These are phyloP conservation scores for Candida labiduridarum DNA, from an alignment of 1,139 yeast species.

Conservation along the genomic window DNA sequence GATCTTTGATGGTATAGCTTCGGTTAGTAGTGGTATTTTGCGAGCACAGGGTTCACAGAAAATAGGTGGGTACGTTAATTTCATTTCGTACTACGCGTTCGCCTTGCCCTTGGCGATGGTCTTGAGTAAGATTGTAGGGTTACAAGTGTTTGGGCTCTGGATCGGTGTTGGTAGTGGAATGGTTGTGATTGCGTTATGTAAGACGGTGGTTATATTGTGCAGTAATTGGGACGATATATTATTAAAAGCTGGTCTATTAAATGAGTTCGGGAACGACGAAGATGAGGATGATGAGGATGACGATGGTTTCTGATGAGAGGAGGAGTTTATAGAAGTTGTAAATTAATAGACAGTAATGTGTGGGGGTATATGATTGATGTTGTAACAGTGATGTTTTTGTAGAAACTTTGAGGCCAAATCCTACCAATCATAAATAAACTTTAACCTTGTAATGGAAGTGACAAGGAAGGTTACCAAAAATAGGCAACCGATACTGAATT, in stretches of 20 bases:
- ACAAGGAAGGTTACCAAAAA: not conserved
- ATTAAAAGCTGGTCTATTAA: constrained; percentile 28
- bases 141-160: constrained; percentile 79
- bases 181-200: constrained; percentile 65
- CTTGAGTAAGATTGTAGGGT: constrained; percentile 57
- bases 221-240: constrained; percentile 48
- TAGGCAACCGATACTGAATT: not conserved
- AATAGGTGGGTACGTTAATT: constrained; percentile 78
- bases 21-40: constrained; percentile 81
- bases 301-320: not conserved
- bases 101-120: constrained; percentile 66
- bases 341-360: too few species aligned
- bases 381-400: not conserved
- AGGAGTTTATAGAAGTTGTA: not conserved
- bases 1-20: constrained; percentile 84
- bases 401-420: not conserved
- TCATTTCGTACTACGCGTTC: constrained; percentile 69
- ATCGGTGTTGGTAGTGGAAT: constrained; percentile 82
- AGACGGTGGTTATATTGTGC: constrained; percentile 42
- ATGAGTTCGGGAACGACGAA: constrained; percentile 25
- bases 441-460: too few species aligned
- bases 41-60: constrained; percentile 88
- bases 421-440: not conserved
- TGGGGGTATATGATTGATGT: not conserved
- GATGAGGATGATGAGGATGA: constrained; percentile 7